Evolutionary conservation across 768 basidiomycete genomes (phyloP), one percentile per base, ranked within the genome.

Genomic region (Cytidiella melzeri): DNA sequence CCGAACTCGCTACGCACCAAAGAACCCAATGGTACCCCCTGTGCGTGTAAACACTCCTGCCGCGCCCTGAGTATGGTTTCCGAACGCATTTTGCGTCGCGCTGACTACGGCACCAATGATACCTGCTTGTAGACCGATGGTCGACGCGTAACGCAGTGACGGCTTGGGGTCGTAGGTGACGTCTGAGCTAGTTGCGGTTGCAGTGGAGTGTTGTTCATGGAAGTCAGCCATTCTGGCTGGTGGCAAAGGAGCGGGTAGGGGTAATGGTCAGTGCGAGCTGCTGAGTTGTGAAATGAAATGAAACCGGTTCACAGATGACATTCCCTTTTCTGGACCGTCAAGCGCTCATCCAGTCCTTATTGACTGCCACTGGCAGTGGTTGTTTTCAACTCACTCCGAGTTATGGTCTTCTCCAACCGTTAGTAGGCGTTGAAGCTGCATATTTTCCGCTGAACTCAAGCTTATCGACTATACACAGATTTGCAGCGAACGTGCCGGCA

Each of bases 11-110:
- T 23, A 71, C 84, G 59, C 46, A 96, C 94, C 87, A 61, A 96
- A 95, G 65, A 92, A 81, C 10, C 88, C 92, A 64, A 95, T 91
- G 3, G 92, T 90, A 27, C 87, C 81, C 50, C 92, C 92, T 26
- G 84, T 89, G 55, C 92, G 75, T 45, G 91, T 91, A 57, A 93
- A 63, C 66, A 96, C 81, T 57, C 93, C 93, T 69, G 83, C 75
- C 49, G 88, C 90, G 59, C 90, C 93, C 56, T 75, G 74, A 36
- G 80, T 77, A 69, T 91, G 92, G 55, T 70, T 76, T 39, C 80
- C 81, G 52, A 92, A 71, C 24, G 87, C 87, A 76, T 90, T 94
- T 69, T 91, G 90, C 45, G 80, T 73, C 27, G 80, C 69, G 57
- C 84, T 85, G 66, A 84, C 75, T 66, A 86, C 76, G 51, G 81